These are phyloP conservation scores for Ophiostoma quercus DNA, from an alignment of 2,329 filamentous ascomycete species.

Conservation along the genomic window DNA sequence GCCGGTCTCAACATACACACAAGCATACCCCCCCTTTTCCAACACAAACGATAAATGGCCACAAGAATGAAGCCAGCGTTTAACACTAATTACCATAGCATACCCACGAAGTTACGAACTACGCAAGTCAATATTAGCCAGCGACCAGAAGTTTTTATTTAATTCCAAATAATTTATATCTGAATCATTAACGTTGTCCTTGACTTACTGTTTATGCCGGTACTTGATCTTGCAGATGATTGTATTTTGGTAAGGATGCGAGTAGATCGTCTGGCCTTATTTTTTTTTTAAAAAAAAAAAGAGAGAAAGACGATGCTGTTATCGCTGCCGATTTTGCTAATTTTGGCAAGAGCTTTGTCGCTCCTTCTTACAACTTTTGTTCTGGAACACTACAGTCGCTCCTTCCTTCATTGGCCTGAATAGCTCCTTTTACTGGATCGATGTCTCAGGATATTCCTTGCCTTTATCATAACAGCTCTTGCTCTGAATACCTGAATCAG, in stretches of 20 bases:
- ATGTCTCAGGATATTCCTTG: neutral
- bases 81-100: neutral
- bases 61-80: conserved; percentile 12
- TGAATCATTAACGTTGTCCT: neutral
- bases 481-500: too few species aligned
- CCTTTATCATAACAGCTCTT: neutral
- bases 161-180: neutral
- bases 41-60: neutral
- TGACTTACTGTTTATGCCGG: neutral
- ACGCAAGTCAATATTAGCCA: neutral
- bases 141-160: neutral
- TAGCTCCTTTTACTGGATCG: neutral
- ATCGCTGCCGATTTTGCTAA: neutral
- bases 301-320: neutral
- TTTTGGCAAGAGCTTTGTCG: too few species aligned
- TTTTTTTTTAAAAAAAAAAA: too few species aligned
- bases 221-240: too few species aligned
- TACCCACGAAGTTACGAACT: conserved; percentile 3
- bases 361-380: too few species aligned
- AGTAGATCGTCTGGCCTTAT: too few species aligned
- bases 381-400: neutral
- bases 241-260: too few species aligned
- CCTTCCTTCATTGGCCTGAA: neutral
- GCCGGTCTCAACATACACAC: neutral
- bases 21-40: neutral